phyloP scores from a whole-genome alignment of 2,329 filamentous ascomycete species.

The Helotiales sp. region DNA sequence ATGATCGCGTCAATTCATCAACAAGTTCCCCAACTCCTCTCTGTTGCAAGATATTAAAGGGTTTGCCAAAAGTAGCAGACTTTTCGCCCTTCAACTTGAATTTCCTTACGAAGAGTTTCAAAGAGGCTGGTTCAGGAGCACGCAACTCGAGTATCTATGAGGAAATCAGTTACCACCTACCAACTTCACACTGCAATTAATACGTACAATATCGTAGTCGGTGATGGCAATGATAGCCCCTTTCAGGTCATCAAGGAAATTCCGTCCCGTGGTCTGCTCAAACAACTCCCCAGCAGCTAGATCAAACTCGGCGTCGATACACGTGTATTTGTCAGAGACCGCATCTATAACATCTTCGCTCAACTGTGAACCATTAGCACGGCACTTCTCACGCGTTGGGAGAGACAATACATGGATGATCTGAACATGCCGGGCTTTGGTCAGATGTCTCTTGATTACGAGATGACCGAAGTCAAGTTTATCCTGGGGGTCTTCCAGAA shows the following conservation, averaged over 20 bases:
- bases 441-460: background rate
- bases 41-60: constrained; percentile 19
- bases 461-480: background rate
- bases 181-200: background rate
- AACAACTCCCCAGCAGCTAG: background rate
- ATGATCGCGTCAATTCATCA: background rate
- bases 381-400: background rate
- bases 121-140: background rate
- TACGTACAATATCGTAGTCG: background rate
- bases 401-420: background rate
- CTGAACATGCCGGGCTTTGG: background rate
- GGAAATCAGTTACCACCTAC: background rate
- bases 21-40: background rate
- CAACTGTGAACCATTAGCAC: background rate
- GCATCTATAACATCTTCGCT: background rate
- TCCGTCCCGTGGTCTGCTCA: background rate
- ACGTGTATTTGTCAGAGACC: background rate
- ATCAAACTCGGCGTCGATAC: background rate
- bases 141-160: background rate
- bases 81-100: constrained; percentile 22
- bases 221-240: background rate
- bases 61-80: constrained; percentile 29
- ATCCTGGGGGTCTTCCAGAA: background rate
- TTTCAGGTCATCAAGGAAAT: background rate
- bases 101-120: background rate